These are phyloP conservation scores for Litsea cubeba DNA, from an alignment of 164 flowering plant species.

Conservation along the genomic window DNA sequence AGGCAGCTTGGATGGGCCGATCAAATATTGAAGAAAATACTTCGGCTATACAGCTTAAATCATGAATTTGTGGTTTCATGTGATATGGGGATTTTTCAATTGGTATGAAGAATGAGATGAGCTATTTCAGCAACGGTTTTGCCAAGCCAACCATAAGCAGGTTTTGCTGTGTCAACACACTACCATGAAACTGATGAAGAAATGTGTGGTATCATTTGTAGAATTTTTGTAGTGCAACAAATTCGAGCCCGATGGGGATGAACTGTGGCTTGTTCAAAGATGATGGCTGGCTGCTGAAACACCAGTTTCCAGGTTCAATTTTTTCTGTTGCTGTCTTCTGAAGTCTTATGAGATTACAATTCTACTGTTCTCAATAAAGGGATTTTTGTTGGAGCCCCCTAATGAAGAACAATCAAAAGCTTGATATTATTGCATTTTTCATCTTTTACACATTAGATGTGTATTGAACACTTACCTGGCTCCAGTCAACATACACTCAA, in stretches of 20 bases:
- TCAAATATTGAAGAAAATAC: conserved; percentile 41
- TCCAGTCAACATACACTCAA: too few species aligned
- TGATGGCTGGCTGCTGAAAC: not conserved
- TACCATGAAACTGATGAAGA: not conserved
- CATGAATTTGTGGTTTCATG: not conserved
- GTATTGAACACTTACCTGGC: too few species aligned
- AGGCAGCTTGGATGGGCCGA: conserved; percentile 93
- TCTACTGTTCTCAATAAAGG: not conserved
- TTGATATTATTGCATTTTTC: too few species aligned
- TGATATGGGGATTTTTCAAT: not conserved
- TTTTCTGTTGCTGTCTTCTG: not conserved
- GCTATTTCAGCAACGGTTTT: not conserved
- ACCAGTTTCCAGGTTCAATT: not conserved
- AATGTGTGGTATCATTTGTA: not conserved
- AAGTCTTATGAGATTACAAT: not conserved
- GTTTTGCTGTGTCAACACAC: not conserved
- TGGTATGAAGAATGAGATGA: not conserved
- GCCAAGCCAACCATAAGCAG: not conserved
- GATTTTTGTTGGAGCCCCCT: too few species aligned
- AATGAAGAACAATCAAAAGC: too few species aligned
- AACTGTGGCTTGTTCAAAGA: not conserved
- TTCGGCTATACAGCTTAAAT: not conserved
- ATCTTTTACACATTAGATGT: too few species aligned
- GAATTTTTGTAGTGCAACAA: not conserved
- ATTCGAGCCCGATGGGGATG: not conserved